Conservation (phyloP, 331 rosid genomes). For the Erythrophleum ivorense region DNA sequence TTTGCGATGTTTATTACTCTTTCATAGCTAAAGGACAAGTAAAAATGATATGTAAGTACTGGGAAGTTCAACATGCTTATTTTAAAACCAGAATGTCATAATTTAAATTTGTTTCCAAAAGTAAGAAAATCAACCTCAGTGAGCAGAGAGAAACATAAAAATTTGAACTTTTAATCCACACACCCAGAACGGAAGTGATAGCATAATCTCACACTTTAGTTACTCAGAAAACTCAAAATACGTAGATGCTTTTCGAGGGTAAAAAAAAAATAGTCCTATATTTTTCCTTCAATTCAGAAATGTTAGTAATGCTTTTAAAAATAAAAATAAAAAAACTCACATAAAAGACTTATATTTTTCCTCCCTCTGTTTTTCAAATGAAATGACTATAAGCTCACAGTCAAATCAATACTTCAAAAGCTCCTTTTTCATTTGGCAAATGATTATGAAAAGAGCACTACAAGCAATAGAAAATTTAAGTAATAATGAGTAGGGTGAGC, state of each 20-base stretch:
- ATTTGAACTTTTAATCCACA: conserved; percentile 36
- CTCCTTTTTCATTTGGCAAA: background rate
- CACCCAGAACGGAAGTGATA: conserved; percentile 17
- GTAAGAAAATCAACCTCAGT: background rate
- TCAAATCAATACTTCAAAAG: background rate
- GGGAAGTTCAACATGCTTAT: conserved; percentile 4
- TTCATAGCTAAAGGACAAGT: conserved; percentile 20
- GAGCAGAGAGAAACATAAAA: conserved; percentile 24
- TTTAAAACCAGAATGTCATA: conserved; percentile 27
- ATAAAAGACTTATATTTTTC: background rate
- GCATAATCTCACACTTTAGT: conserved; percentile 18
- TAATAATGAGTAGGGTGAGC: conserved; percentile 2
- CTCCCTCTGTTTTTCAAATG: background rate
- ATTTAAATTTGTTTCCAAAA: background rate
- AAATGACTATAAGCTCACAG: background rate
- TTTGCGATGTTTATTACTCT: background rate
- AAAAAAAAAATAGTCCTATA: background rate
- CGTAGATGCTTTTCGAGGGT: background rate
- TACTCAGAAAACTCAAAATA: background rate
- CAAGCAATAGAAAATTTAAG: conserved; percentile 1
- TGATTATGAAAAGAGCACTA: conserved; percentile 14
- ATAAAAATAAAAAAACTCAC: background rate
- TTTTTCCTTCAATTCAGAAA: background rate
- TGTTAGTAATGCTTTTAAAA: background rate
- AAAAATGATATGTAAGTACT: conserved; percentile 14